phyloP scores from a whole-genome alignment of 2,329 filamentous ascomycete species.

The Hypoxylon sp. region DNA sequence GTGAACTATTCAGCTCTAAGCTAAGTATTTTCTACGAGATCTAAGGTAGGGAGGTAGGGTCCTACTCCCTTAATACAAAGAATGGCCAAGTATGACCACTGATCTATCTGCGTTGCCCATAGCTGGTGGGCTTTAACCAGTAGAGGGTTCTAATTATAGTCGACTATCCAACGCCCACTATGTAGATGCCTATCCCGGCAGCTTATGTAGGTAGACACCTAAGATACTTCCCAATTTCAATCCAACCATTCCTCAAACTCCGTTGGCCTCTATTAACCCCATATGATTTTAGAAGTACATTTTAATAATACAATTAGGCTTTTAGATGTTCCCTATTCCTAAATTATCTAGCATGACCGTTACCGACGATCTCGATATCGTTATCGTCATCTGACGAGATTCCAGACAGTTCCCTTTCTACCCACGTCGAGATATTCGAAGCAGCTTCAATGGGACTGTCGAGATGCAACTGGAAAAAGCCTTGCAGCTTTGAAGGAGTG shows the following conservation, averaged over 20 bases:
- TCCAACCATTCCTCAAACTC: conserved; percentile 19
- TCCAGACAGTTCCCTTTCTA: conserved; percentile 50
- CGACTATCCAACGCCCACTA: background rate
- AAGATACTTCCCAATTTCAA: background rate
- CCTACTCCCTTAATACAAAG: background rate
- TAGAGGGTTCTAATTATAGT: background rate
- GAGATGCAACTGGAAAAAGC: conserved; percentile 56
- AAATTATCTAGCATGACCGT: conserved; percentile 34
- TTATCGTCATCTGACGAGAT: conserved; percentile 50
- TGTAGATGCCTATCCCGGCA: background rate
- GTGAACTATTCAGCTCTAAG: background rate
- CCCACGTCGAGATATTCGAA: conserved; percentile 50
- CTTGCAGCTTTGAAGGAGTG: conserved; percentile 56
- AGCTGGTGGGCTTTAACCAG: background rate
- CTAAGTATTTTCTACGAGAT: background rate
- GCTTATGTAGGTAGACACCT: background rate
- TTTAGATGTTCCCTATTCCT: background rate
- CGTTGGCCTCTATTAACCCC: conserved; percentile 10
- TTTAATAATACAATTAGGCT: conserved; percentile 19
- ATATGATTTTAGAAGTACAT: conserved; percentile 15
- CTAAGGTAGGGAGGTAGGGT: background rate
- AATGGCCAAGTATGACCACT: background rate
- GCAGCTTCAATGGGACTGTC: conserved; percentile 53
- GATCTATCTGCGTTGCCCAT: background rate
- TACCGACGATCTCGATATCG: conserved; percentile 51